These are phyloP conservation scores for Kodamaea jinghongensis DNA, from an alignment of 805 yeast genomes.

Conservation along the genomic window DNA sequence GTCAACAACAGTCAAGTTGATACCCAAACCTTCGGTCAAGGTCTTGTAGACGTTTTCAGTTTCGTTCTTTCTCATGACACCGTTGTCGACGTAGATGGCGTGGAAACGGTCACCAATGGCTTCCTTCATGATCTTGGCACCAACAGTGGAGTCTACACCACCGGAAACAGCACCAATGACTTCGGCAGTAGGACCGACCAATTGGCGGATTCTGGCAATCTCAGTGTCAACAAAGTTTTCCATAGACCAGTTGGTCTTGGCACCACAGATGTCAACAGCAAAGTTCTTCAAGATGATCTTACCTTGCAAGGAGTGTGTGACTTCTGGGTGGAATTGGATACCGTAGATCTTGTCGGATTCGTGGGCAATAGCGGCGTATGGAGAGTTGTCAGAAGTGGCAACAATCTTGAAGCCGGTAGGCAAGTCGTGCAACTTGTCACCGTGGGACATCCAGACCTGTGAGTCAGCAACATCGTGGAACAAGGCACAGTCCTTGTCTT, in stretches of 20 bases:
- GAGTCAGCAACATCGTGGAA: conserved; percentile 91
- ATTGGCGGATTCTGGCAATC: conserved; percentile 82
- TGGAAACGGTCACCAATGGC: conserved; percentile 99
- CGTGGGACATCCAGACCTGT: conserved; percentile 99
- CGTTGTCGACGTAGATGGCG: conserved; percentile 96
- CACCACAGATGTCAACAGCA: conserved; percentile 87
- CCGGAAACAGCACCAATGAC: conserved; percentile 99
- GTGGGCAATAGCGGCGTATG: conserved; percentile 89
- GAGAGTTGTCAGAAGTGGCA: conserved; percentile 92
- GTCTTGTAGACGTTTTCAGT: conserved; percentile 86
- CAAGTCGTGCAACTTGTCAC: conserved; percentile 88
- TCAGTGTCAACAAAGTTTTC: conserved; percentile 96
- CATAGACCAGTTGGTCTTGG: conserved; percentile 94
- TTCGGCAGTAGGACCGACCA: conserved; percentile 97
- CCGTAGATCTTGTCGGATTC: conserved; percentile 76
- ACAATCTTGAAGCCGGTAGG: conserved; percentile 87
- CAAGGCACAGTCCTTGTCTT: conserved; percentile 63
- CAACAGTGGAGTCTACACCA: conserved; percentile 99
- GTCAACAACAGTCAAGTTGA: conserved; percentile 90
- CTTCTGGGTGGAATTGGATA: conserved; percentile 99
- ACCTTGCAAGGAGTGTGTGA: conserved; percentile 92
- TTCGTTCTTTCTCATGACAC: conserved; percentile 94
- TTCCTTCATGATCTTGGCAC: conserved; percentile 95
- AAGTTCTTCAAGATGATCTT: conserved; percentile 84
- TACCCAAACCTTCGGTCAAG: conserved; percentile 88